phyloP scores from a whole-genome alignment of 176 grass and related monocot species.

The Avena eriantha region DNA sequence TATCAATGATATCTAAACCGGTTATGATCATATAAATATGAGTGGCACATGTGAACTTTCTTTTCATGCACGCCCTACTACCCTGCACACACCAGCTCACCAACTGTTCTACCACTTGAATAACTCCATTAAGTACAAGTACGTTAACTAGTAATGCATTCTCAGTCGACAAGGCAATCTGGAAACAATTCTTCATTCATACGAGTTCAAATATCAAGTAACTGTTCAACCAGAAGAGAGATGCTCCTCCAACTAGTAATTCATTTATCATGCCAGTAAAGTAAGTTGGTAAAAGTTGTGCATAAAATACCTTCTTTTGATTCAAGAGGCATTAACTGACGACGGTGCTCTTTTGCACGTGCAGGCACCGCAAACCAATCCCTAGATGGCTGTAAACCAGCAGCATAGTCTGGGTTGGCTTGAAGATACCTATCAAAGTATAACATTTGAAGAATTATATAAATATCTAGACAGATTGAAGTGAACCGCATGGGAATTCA shows the following conservation, averaged over 20 bases:
- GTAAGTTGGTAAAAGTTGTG: neutral
- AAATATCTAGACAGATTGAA: neutral
- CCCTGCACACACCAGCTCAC: neutral
- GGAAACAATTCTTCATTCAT: neutral
- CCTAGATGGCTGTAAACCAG: conserved; percentile 34
- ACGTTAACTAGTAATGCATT: conserved; percentile 5
- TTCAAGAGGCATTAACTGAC: conserved; percentile 3
- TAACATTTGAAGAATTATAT: conserved; percentile 24
- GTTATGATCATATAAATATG: neutral
- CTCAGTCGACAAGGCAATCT: neutral
- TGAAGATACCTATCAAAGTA: conserved; percentile 49
- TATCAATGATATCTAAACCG: neutral
- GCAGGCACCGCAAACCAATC: conserved; percentile 57
- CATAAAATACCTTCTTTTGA: conserved; percentile 30
- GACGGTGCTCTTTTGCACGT: neutral
- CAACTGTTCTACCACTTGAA: neutral
- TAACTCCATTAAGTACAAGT: neutral
- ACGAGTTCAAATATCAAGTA: neutral
- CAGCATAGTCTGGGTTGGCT: conserved; percentile 37
- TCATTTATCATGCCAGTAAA: conserved; percentile 17
- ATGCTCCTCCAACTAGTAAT: neutral
- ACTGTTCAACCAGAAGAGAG: neutral
- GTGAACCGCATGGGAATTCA: conserved; percentile 10
- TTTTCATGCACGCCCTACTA: neutral
- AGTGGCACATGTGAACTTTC: neutral